These are phyloP conservation scores for Penicillium desertorum DNA, from an alignment of 495 filamentous ascomycete genomes.

Conservation along the genomic window DNA sequence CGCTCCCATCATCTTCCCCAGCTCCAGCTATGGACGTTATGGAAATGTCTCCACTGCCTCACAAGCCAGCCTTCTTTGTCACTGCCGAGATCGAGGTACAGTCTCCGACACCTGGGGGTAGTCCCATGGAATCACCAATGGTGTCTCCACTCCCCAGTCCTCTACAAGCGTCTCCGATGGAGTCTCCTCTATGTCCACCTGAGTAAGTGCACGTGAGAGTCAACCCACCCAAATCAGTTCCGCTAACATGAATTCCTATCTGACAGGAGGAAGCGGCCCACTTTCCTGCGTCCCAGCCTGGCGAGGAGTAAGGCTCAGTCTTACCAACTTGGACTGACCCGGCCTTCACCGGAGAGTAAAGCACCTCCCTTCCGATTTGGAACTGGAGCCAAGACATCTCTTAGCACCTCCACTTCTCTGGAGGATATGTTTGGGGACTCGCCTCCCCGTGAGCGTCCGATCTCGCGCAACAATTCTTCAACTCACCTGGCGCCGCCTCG, in stretches of 20 bases:
- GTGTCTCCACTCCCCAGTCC: constrained; percentile 40
- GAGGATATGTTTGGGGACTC: constrained; percentile 79
- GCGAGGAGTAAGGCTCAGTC: constrained; percentile 45
- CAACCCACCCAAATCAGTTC: neutral
- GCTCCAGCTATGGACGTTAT: constrained; percentile 72
- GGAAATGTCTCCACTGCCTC: constrained; percentile 93
- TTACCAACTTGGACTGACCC: constrained; percentile 39
- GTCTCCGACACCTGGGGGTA: constrained; percentile 62
- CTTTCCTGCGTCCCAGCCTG: constrained; percentile 43
- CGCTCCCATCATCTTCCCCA: constrained; percentile 80
- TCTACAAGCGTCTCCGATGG: constrained; percentile 53
- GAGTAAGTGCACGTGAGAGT: constrained; percentile 36
- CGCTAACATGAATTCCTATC: constrained; percentile 1
- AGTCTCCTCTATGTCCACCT: constrained; percentile 41
- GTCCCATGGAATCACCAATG: constrained; percentile 51
- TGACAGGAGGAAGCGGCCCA: constrained; percentile 41
- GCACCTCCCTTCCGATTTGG: constrained; percentile 76
- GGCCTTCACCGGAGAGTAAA: constrained; percentile 54
- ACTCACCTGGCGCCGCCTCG: constrained; percentile 48
- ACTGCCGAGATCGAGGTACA: constrained; percentile 58
- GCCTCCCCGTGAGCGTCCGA: constrained; percentile 63
- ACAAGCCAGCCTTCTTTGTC: constrained; percentile 70
- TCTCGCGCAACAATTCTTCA: constrained; percentile 35
- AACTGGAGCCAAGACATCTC: constrained; percentile 50
- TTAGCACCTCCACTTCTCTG: constrained; percentile 61